Evolutionary conservation across 163 green algal species (phyloP), one percentile per base, ranked within the genome.

Genomic region (Volvox carteri): DNA sequence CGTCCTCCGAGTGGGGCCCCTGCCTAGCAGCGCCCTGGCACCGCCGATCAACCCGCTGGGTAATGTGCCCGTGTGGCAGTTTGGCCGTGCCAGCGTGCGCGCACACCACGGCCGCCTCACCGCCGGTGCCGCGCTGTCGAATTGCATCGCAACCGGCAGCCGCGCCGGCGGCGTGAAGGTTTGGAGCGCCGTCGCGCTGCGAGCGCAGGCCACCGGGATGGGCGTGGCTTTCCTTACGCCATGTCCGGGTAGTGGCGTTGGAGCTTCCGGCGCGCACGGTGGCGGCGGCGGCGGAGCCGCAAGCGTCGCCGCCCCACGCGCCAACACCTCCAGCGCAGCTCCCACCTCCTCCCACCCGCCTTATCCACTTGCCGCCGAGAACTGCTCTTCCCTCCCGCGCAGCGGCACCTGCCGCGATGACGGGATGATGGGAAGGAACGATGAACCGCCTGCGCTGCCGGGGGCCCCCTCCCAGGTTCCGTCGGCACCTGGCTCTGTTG

Each of bases 41-140:
- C 79, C 79, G 30, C 79, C 79, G n/a, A 67, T 78, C 60, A 87
- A 87, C 79, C 79, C 81, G 8, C 48, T 88, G 48, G 81, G 81
- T 44, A 73, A 73, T 67, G 67, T 88, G 48, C 81, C 81, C 6
- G 48, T 72, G 48, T 88, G 81, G 81, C 67, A 73, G 39, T 73
- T 88, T 21, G 23, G 11, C 19, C 46, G 44, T 9, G 67, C 67
- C 21, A 41, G 12, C 25, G 4, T 88, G n/a, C 48, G 48, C 4
- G 81, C 81, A 6, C 81, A 88, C 65, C 41, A 41, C 16, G 68
- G 81, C 81, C 41, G 44, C 39, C 39, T 88, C 81, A 88, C 67
- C 48, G 67, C 81, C 48, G 33, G 30, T 14, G 25, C 48, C 23
- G 33, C 52, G 25, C 68, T 81, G 48, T 46, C 35, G 0, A 41